Conservation (phyloP, 2,329 filamentous ascomycete genomes). For the Alternaria arbusti region DNA sequence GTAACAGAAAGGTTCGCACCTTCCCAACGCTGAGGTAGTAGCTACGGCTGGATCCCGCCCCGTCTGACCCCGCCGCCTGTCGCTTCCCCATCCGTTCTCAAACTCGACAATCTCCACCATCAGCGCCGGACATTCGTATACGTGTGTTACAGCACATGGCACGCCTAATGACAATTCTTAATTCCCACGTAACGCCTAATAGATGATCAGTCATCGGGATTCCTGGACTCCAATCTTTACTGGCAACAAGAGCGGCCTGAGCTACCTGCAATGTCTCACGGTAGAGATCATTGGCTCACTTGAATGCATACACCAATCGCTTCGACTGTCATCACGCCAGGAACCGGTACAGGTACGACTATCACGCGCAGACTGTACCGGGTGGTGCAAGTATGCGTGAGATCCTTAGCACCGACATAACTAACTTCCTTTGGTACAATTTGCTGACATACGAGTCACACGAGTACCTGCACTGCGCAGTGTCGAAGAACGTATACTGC, state of each 20-base stretch:
- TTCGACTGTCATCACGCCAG: neutral
- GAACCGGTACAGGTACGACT: neutral
- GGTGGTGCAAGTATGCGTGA: neutral
- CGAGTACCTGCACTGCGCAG: neutral
- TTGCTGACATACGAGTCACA: neutral
- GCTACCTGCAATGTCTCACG: neutral
- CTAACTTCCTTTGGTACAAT: neutral
- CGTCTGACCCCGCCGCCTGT: constrained; percentile 1
- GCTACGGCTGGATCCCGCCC: neutral
- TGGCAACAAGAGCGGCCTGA: neutral
- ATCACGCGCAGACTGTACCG: neutral
- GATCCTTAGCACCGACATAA: neutral
- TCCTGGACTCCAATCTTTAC: neutral
- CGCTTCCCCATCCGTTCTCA: constrained; percentile 1
- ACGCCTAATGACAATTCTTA: neutral
- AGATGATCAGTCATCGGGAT: neutral
- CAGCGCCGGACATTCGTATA: neutral
- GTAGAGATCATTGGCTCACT: neutral
- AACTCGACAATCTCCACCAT: neutral
- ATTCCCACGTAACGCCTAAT: neutral
- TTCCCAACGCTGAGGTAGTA: constrained; percentile 5
- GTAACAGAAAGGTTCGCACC: neutral
- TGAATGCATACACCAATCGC: neutral
- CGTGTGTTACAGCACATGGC: neutral
- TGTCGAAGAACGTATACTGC: neutral